phyloP scores from a whole-genome alignment of 768 basidiomycete genomes.

The Clathrus columnatus region DNA sequence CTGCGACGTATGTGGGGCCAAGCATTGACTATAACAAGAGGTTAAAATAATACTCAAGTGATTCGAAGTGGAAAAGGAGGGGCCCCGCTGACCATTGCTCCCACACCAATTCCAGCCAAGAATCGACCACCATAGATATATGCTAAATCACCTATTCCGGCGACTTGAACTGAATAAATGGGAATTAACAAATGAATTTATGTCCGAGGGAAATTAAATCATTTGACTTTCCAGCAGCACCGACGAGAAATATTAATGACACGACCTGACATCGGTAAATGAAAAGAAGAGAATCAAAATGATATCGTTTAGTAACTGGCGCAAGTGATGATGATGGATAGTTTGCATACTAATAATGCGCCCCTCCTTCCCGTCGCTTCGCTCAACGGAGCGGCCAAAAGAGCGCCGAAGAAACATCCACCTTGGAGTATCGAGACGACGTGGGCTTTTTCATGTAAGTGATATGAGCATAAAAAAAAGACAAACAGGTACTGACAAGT shows the following conservation, averaged over 20 bases:
- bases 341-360: background rate
- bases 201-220: background rate
- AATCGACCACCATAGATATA: slow-evolving; percentile 79
- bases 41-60: background rate
- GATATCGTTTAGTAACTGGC: too few relatives aligned
- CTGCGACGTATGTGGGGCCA: slow-evolving; percentile 78
- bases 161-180: slow-evolving; percentile 24
- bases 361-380: slow-evolving; percentile 2
- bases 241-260: slow-evolving; percentile 7
- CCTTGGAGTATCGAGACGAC: slow-evolving; percentile 87
- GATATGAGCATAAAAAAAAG: background rate
- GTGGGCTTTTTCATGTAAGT: slow-evolving; percentile 26
- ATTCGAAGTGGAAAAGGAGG: background rate
- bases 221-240: background rate
- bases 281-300: too few relatives aligned
- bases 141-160: slow-evolving; percentile 44
- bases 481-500: slow-evolving; percentile 41
- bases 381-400: slow-evolving; percentile 50
- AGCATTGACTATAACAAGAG: slow-evolving; percentile 40
- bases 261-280: background rate
- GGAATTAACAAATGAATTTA: background rate
- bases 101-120: slow-evolving; percentile 71
- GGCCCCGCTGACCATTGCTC: slow-evolving; percentile 39
- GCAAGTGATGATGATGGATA: background rate
- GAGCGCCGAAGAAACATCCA: slow-evolving; percentile 82